phyloP scores from a whole-genome alignment of 2,329 filamentous ascomycete genomes.

The Colletotrichum paranaense region DNA sequence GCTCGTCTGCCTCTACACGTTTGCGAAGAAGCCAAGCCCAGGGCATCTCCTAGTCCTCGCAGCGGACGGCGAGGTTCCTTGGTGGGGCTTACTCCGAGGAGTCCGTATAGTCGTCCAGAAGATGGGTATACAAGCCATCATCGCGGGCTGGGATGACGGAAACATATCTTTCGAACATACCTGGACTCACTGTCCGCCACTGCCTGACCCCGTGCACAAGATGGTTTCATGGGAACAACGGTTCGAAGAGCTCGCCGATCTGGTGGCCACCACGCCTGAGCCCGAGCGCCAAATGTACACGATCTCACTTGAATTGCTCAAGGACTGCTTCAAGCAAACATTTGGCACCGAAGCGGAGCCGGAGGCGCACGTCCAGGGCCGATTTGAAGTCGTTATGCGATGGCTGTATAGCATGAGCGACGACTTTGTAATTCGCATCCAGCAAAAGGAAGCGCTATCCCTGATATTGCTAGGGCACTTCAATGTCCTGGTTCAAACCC shows the following conservation, averaged over 20 bases:
- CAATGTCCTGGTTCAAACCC: slow-evolving; percentile 30
- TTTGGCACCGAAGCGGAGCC: slow-evolving; percentile 31
- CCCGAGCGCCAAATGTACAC: slow-evolving; percentile 10
- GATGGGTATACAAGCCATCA: slow-evolving; percentile 29
- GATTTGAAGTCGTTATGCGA: slow-evolving; percentile 31
- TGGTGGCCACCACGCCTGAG: slow-evolving; percentile 23
- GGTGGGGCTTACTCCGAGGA: slow-evolving; percentile 36
- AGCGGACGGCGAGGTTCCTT: slow-evolving; percentile 35
- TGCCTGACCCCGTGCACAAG: slow-evolving; percentile 6
- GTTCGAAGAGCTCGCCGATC: slow-evolving; percentile 26
- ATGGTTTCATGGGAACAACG: slow-evolving; percentile 35
- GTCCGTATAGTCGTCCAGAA: slow-evolving; percentile 37
- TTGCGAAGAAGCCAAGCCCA: slow-evolving; percentile 35
- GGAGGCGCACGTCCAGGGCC: neutral
- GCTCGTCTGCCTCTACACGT: slow-evolving; percentile 38
- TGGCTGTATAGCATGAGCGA: slow-evolving; percentile 36
- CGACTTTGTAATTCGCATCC: slow-evolving; percentile 26
- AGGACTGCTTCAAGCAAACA: slow-evolving; percentile 28
- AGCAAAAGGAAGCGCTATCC: slow-evolving; percentile 29
- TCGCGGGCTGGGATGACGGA: slow-evolving; percentile 33
- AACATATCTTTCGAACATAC: slow-evolving; percentile 18
- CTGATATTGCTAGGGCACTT: slow-evolving; percentile 37
- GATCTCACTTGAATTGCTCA: neutral
- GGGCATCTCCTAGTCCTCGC: slow-evolving; percentile 37
- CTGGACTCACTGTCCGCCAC: slow-evolving; percentile 7